These are phyloP conservation scores for Wickerhamiella siamensis DNA, from an alignment of 805 yeast species.

Conservation along the genomic window DNA sequence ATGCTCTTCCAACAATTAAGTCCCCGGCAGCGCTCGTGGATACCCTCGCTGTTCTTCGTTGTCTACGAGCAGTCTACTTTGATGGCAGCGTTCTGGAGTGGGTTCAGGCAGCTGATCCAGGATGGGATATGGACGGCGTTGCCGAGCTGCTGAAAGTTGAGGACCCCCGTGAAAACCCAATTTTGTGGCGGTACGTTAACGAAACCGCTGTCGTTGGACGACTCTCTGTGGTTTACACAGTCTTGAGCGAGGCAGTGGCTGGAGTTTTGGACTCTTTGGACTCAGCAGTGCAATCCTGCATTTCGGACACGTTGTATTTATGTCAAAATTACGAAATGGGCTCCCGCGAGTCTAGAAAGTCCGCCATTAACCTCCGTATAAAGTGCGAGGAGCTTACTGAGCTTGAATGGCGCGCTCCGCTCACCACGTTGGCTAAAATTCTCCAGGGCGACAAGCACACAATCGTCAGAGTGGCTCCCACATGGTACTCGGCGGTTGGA, in stretches of 20 bases:
- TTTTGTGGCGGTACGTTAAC: neutral
- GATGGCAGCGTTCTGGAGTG: neutral
- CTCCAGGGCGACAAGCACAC: conserved; percentile 3
- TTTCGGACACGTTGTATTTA: neutral
- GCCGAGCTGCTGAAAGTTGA: neutral
- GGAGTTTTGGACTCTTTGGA: neutral
- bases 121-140: neutral
- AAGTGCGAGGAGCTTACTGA: conserved; percentile 1
- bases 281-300: neutral
- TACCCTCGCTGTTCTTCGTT: neutral
- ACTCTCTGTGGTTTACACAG: neutral
- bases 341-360: neutral
- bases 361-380: conserved; percentile 1
- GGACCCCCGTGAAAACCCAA: neutral
- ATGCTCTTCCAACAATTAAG: neutral
- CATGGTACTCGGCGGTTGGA: conserved; percentile 7
- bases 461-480: neutral
- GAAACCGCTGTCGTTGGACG: neutral
- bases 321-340: neutral
- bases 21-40: neutral
- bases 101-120: conserved; percentile 1
- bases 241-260: neutral
- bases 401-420: conserved; percentile 4
- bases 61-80: neutral
- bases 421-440: conserved; percentile 2